Base-by-base conservation (phyloP, 805 yeast genomes). In the Teunomyces pallodes region DNA sequence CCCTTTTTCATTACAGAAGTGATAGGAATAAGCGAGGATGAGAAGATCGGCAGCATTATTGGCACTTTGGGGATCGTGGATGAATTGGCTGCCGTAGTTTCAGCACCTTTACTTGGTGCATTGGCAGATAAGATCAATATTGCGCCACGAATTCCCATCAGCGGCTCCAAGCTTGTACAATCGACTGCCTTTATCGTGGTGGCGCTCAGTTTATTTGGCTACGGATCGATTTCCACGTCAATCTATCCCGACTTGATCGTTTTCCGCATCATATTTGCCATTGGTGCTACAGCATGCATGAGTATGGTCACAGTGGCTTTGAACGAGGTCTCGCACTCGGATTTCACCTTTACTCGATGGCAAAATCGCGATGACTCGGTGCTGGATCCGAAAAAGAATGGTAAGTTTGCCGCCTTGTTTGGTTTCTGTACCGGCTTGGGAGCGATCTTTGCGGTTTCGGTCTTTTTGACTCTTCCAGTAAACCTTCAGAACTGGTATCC, bases 371-470 rank as follows among this genome's bases (percentile, higher is more conserved):
- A 20, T 58, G 29, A 60, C 63, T 29, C 64, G 72, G 73, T 12
- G 17, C 5, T 12, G 7, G 39, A 30, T 20, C 46, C 44, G 9
- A 46, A 51, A 30, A 54, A 47, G 32, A 61, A 60, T 53, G 90
- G 89, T 2, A 77, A 75, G 52, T 69, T 75, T 46, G 76, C 86
- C 0, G 84, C 89, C 0, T 58, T 83, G 17, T 74, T 85, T 38
- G 91, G 91, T 1, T 61, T 82, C 12, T 67, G 77, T 43, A 74
- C 86, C 13, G 90, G 90, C 0, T 58, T 81, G 13, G 90, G 90
- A 43, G 90, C 90, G 1, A 74, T 85, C 1, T 77, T 82, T 50
- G 75, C 88, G 0, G 88, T 83, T 0, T 58, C 77, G 1, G 62
- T 75, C 36, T 74, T 81, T 36, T 62, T 85, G 16, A 77, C 88